These are phyloP conservation scores for Hanseniaspora opuntiae DNA, from an alignment of 805 yeast species.

Conservation along the genomic window DNA sequence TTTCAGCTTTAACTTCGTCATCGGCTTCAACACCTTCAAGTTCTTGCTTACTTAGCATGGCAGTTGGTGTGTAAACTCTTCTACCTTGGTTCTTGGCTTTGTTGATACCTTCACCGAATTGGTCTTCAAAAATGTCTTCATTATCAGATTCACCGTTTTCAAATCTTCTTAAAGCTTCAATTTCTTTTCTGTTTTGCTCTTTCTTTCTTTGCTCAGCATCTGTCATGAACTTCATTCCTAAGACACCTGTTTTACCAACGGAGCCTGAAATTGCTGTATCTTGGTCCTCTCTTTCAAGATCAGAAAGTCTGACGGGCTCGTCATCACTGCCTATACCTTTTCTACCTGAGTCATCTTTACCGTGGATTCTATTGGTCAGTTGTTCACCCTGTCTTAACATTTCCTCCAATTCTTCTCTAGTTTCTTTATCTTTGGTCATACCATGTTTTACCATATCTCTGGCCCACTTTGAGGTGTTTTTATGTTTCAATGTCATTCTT, in stretches of 20 bases:
- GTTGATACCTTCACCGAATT: conserved; percentile 34
- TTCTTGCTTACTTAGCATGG: conserved; percentile 27
- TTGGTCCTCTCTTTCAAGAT: conserved; percentile 33
- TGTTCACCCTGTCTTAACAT: conserved; percentile 81
- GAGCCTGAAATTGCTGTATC: conserved; percentile 28
- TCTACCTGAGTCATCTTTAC: conserved; percentile 41
- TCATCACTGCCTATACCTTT: conserved; percentile 25
- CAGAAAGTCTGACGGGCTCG: conserved; percentile 37
- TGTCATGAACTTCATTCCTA: conserved; percentile 92
- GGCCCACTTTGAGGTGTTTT: conserved; percentile 82
- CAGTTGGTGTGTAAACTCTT: conserved; percentile 57
- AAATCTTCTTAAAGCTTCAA: conserved; percentile 38
- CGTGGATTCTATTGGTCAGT: conserved; percentile 58
- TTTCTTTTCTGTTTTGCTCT: conserved; percentile 42
- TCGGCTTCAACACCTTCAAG: conserved; percentile 30
- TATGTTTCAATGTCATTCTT: conserved; percentile 84
- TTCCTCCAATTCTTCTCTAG: conserved; percentile 82
- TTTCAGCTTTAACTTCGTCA: too few relatives aligned
- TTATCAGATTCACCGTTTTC: conserved; percentile 32
- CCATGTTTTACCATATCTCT: conserved; percentile 80
- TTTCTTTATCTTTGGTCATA: conserved; percentile 70
- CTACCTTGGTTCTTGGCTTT: conserved; percentile 57
- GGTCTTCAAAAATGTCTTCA: conserved; percentile 24
- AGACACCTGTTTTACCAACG: conserved; percentile 73
- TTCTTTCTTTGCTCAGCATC: conserved; percentile 66